A percentile compares a stretch with the other conserved stretches of the same genome.
These are phyloP conservation scores for Cairneyella variabilis DNA, from an alignment of 495 filamentous ascomycete genomes.

Conservation along the genomic window DNA sequence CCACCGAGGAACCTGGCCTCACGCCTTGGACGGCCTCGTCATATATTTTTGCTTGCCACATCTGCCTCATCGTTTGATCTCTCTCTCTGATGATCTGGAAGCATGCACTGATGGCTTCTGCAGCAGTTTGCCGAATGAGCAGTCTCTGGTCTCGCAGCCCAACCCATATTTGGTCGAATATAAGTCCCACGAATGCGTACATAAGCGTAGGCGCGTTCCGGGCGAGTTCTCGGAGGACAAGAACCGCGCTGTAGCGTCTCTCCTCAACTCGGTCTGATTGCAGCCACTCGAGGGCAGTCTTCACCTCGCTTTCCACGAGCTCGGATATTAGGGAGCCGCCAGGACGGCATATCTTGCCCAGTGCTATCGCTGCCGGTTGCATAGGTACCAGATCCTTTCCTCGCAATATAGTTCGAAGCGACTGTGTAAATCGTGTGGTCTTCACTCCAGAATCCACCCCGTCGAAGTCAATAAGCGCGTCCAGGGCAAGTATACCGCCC, in stretches of 20 bases:
- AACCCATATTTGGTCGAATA: constrained; percentile 94
- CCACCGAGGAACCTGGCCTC: constrained; percentile 69
- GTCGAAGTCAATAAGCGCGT: constrained; percentile 90
- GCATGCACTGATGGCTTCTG: constrained; percentile 85
- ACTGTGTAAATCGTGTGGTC: constrained; percentile 86
- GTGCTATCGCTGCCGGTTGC: constrained; percentile 77
- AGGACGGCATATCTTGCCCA: constrained; percentile 85
- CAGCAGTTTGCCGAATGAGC: constrained; percentile 86
- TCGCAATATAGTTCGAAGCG: constrained; percentile 79
- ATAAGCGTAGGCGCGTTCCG: constrained; percentile 89
- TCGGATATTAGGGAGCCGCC: constrained; percentile 94
- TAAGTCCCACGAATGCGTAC: constrained; percentile 83
- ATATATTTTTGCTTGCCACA: constrained; percentile 84
- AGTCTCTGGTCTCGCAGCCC: constrained; percentile 84
- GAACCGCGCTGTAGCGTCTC: constrained; percentile 83
- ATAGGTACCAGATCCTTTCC: constrained; percentile 86
- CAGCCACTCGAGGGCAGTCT: constrained; percentile 90
- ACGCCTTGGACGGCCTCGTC: constrained; percentile 77
- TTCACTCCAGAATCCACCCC: constrained; percentile 92
- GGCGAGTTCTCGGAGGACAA: constrained; percentile 85
- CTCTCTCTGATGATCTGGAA: constrained; percentile 90
- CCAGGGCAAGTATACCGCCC: constrained; percentile 87
- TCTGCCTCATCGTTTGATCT: constrained; percentile 77
- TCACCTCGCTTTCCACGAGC: constrained; percentile 93
- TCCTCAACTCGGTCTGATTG: constrained; percentile 93